A percentile compares a stretch with the other conserved stretches of the same genome.
Conservation (phyloP, 305 asterid species). For the Caryopteris hybrid region DNA sequence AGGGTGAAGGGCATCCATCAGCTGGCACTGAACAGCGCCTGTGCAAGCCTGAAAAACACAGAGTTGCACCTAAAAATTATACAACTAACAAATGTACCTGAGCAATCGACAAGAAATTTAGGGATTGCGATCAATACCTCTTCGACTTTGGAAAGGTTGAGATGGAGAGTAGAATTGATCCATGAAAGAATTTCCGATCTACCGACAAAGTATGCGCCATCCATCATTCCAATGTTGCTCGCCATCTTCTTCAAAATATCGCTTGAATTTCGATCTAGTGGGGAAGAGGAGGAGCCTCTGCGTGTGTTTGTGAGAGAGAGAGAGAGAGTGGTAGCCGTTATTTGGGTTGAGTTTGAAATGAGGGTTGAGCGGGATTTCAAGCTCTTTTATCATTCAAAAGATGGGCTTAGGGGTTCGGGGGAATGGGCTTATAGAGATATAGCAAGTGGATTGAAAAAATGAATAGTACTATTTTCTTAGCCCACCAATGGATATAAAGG, state of each 20-base stretch:
- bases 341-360: constrained; percentile 33
- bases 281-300: background rate
- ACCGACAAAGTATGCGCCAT: constrained; percentile 85
- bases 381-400: constrained; percentile 24
- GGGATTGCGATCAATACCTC: constrained; percentile 44
- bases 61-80: background rate
- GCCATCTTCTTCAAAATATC: constrained; percentile 43
- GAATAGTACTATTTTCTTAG: background rate
- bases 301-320: background rate
- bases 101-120: background rate
- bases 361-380: constrained; percentile 40
- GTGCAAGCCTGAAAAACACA: constrained; percentile 53
- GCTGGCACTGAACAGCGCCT: constrained; percentile 94
- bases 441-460: background rate
- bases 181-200: constrained; percentile 85
- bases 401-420: background rate
- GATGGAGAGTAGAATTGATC: constrained; percentile 86
- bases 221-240: constrained; percentile 87
- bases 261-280: background rate
- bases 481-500: background rate
- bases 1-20: constrained; percentile 84
- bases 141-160: constrained; percentile 82
- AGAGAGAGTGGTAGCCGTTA: constrained; percentile 5
- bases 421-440: too few relatives aligned
- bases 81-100: background rate